Conservation (phyloP, 306 rosid species). For the Vigna reflexopilosa region DNA sequence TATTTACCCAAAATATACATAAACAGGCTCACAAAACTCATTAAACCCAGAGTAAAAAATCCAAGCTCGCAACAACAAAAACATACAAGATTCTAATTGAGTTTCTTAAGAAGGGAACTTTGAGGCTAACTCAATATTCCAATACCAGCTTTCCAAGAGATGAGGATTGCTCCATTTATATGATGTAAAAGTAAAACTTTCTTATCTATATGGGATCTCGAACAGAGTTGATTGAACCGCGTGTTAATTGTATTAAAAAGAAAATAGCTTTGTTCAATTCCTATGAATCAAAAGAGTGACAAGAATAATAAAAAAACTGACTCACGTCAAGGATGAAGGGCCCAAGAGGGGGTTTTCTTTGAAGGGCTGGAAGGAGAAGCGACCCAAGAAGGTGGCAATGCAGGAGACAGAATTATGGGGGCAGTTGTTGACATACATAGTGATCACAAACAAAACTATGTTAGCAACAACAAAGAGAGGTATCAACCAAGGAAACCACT, state of each 20-base stretch:
- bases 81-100: no score
- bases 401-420: slow-evolving; percentile 82
- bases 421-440: slow-evolving; percentile 93
- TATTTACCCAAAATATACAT: neutral
- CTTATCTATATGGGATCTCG: no score
- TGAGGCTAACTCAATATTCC: no score
- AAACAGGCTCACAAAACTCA: neutral
- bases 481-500: slow-evolving; percentile 81
- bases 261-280: no score
- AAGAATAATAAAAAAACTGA: slow-evolving; percentile 24
- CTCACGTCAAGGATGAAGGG: slow-evolving; percentile 84
- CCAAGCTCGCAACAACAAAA: no score
- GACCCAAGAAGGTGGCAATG: slow-evolving; percentile 70
- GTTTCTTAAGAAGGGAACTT: no score
- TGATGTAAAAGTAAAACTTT: no score
- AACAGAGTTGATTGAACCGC: no score
- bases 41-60: no score
- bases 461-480: slow-evolving; percentile 75
- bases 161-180: no score
- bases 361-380: slow-evolving; percentile 91
- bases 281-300: neutral
- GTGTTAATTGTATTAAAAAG: no score
- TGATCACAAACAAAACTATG: slow-evolving; percentile 57
- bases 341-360: slow-evolving; percentile 95
- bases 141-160: no score